Conservation (phyloP, 163 green algal genomes). For the Scenedesmus sp. region DNA sequence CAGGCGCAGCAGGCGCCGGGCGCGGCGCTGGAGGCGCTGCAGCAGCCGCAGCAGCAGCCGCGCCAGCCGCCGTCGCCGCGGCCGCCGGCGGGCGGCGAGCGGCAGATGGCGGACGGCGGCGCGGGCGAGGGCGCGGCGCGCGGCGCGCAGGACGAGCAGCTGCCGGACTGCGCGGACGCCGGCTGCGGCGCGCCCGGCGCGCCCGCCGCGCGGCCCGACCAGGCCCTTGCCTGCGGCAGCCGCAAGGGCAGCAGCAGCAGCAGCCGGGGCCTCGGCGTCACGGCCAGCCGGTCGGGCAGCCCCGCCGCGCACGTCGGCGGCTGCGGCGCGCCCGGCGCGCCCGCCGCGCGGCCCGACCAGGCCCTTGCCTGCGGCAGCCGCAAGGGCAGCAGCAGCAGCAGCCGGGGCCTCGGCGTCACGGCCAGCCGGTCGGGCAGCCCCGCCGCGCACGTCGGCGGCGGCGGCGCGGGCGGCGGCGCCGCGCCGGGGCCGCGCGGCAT, state of each 20-base stretch:
- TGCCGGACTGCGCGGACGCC: neutral
- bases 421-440: too few relatives aligned
- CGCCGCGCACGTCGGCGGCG: neutral
- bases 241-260: slow-evolving; percentile 20
- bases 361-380: neutral
- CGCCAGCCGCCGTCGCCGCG: neutral
- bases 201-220: neutral
- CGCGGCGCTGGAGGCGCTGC: neutral
- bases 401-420: too few relatives aligned
- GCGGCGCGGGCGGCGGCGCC: neutral
- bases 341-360: neutral
- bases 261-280: neutral
- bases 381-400: slow-evolving; percentile 1
- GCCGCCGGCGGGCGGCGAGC: neutral
- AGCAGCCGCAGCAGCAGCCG: neutral
- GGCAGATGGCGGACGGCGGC: slow-evolving; percentile 9
- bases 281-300: too few relatives aligned
- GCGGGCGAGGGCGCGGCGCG: neutral
- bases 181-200: neutral
- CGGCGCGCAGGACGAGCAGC: neutral
- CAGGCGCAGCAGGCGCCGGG: slow-evolving; percentile 14
- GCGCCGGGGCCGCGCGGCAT: neutral
- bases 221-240: slow-evolving; percentile 31
- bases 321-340: neutral
- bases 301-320: neutral